Conservation (phyloP, 129 eudicot species). For the Artemisia argyi region DNA sequence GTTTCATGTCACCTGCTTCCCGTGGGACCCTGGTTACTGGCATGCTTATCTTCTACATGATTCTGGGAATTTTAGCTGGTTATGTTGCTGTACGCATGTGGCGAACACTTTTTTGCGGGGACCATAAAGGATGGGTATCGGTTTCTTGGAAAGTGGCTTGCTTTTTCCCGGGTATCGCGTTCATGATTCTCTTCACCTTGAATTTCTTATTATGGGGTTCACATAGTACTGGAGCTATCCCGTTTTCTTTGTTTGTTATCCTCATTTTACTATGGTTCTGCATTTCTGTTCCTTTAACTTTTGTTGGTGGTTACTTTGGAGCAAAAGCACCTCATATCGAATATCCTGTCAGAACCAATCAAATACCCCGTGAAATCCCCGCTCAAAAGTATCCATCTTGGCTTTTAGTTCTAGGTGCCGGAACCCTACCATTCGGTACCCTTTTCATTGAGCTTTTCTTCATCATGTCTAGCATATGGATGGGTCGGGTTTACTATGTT, state of each 20-base stretch:
- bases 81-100: constrained; percentile 74
- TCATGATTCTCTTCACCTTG: constrained; percentile 45
- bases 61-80: constrained; percentile 72
- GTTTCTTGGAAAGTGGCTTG: constrained; percentile 68
- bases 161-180: constrained; percentile 71
- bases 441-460: constrained; percentile 81
- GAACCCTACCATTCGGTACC: constrained; percentile 77
- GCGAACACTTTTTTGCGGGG: constrained; percentile 63
- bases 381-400: constrained; percentile 71
- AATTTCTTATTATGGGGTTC: constrained; percentile 71
- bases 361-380: constrained; percentile 74
- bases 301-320: constrained; percentile 70
- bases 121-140: constrained; percentile 61
- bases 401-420: constrained; percentile 80
- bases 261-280: constrained; percentile 78
- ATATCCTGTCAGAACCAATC: constrained; percentile 65
- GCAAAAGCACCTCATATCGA: constrained; percentile 76
- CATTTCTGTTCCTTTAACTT: constrained; percentile 70
- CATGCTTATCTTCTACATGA: constrained; percentile 64
- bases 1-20: constrained; percentile 78
- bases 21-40: constrained; percentile 67
- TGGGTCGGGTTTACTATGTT: constrained; percentile 77
- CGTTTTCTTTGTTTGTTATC: constrained; percentile 62
- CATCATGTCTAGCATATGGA: constrained; percentile 78
- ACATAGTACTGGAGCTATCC: constrained; percentile 70